A percentile compares a stretch with the other conserved stretches of the same genome.
Conservation (phyloP, 2,329 filamentous ascomycete species). For the Fusarium incarnatum region DNA sequence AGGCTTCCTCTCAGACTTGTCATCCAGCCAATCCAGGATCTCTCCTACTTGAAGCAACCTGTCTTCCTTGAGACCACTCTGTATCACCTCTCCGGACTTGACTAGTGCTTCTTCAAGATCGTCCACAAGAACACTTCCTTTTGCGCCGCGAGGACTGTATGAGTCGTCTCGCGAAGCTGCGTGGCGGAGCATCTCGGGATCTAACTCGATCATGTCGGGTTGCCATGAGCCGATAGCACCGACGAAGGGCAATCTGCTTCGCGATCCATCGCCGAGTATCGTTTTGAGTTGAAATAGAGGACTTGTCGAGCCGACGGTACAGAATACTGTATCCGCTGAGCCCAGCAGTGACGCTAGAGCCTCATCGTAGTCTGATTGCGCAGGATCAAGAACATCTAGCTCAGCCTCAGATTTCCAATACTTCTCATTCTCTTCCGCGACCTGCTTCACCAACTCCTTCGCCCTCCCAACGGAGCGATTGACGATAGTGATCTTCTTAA, state of each 20-base stretch:
- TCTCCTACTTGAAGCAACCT: slow-evolving; percentile 74
- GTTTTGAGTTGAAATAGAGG: slow-evolving; percentile 19
- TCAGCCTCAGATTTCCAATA: slow-evolving; percentile 28
- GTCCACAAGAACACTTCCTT: slow-evolving; percentile 58
- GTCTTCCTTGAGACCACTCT: slow-evolving; percentile 67
- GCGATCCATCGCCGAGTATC: slow-evolving; percentile 1
- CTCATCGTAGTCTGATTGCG: slow-evolving; percentile 10
- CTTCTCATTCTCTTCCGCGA: slow-evolving; percentile 26
- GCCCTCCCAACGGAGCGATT: slow-evolving; percentile 43
- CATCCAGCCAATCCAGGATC: slow-evolving; percentile 20
- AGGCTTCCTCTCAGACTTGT: background rate
- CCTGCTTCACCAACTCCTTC: slow-evolving; percentile 6
- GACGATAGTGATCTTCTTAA: slow-evolving; percentile 47
- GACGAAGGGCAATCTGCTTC: slow-evolving; percentile 52
- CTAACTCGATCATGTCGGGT: slow-evolving; percentile 74
- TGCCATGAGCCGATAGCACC: slow-evolving; percentile 66
- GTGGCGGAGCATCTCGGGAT: slow-evolving; percentile 67
- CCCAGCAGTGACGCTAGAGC: slow-evolving; percentile 3
- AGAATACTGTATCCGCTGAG: slow-evolving; percentile 31
- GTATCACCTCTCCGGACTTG: slow-evolving; percentile 75
- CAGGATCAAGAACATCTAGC: slow-evolving; percentile 17
- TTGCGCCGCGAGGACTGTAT: background rate
- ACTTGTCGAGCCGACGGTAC: slow-evolving; percentile 36
- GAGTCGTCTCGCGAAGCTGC: slow-evolving; percentile 10
- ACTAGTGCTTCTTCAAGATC: slow-evolving; percentile 70